These are phyloP conservation scores for Komagataella ulmi DNA, from an alignment of 805 yeast species.

Conservation along the genomic window DNA sequence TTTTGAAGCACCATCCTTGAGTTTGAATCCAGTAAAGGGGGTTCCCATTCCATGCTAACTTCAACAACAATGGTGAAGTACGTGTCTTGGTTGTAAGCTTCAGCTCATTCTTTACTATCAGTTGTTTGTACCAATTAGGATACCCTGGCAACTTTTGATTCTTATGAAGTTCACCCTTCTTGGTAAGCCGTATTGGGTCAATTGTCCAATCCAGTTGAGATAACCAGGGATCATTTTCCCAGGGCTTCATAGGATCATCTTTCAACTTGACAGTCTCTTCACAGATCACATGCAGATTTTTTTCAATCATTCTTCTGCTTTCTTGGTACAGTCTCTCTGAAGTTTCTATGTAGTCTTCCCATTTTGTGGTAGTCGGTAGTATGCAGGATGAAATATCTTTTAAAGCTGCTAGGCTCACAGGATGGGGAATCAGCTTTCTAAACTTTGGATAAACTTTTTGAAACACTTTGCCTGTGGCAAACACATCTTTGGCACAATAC, in stretches of 20 bases:
- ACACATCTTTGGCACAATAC: constrained; percentile 83
- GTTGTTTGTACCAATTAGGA: constrained; percentile 84
- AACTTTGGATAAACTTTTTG: constrained; percentile 60
- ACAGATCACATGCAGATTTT: constrained; percentile 46
- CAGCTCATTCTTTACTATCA: constrained; percentile 26
- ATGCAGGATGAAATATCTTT: constrained; percentile 60
- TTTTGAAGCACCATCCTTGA: constrained; percentile 84
- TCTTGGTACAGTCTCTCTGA: constrained; percentile 60
- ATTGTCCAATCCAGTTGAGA: constrained; percentile 82
- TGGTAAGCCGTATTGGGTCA: constrained; percentile 44
- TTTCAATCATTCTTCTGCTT: constrained; percentile 40
- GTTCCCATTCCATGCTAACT: constrained; percentile 71
- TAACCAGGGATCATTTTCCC: constrained; percentile 73
- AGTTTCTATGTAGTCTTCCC: constrained; percentile 59
- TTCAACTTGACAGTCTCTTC: constrained; percentile 37
- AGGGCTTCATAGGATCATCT: constrained; percentile 25
- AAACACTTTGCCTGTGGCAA: constrained; percentile 59
- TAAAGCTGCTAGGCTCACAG: constrained; percentile 85
- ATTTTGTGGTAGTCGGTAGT: constrained; percentile 60
- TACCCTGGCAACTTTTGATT: constrained; percentile 77
- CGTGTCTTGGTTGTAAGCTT: constrained; percentile 62
- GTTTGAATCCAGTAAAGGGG: constrained; percentile 73
- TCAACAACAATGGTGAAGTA: constrained; percentile 60
- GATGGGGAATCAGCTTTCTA: constrained; percentile 67
- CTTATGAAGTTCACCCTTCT: constrained; percentile 55